phyloP scores from a whole-genome alignment of 306 rosid species.

The Cicer arietinum region DNA sequence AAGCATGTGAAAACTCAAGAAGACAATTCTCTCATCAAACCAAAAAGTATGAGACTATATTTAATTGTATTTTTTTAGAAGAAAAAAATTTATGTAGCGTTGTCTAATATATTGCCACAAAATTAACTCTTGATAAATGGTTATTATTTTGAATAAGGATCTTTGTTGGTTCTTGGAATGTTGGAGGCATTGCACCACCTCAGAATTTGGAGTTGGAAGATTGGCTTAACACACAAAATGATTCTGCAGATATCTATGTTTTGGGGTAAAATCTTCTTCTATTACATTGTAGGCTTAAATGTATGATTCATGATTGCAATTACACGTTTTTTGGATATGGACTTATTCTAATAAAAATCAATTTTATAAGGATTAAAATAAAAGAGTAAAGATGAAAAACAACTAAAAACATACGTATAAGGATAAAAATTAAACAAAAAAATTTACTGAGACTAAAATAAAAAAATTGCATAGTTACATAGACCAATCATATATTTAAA shows the following conservation, averaged over 20 bases:
- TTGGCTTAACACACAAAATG: conserved; percentile 61
- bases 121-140: conserved; percentile 37
- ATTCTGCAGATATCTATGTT: conserved; percentile 73
- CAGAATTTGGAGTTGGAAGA: conserved; percentile 66
- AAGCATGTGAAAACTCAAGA: conserved; percentile 42
- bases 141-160: conserved; percentile 53
- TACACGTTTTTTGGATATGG: no score
- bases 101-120: neutral
- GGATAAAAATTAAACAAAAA: no score
- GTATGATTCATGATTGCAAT: no score
- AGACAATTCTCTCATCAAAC: conserved; percentile 47
- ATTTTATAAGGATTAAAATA: no score
- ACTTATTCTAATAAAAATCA: no score
- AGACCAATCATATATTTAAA: no score
- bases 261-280: conserved; percentile 64
- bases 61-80: neutral
- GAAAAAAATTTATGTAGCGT: conserved; percentile 2
- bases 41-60: conserved; percentile 47
- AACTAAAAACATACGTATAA: no score
- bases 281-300: neutral
- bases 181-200: conserved; percentile 82
- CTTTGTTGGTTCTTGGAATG: conserved; percentile 89
- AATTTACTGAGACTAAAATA: no score
- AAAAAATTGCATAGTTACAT: no score
- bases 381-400: no score